Evolutionary conservation across 2,329 filamentous ascomycete species (phyloP).

Genomic region (Ophiostoma sp.): DNA sequence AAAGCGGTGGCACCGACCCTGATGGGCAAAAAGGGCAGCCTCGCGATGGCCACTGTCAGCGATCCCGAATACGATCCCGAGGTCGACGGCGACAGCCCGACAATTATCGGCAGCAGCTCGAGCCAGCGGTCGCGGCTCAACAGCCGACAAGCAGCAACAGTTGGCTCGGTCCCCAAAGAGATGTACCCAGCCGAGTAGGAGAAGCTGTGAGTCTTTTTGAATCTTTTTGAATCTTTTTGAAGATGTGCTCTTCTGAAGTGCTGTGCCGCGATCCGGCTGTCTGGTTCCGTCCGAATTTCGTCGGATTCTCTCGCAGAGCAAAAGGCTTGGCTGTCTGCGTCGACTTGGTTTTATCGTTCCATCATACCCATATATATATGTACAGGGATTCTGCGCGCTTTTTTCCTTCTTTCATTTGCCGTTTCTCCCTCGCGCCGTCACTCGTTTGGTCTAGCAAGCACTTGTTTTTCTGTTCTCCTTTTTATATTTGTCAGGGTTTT

Average conservation of each 20-base stretch:
- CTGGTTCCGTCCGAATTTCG: not conserved
- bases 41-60: not conserved
- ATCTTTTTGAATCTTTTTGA: not conserved
- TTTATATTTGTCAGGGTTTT: not conserved
- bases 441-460: not conserved
- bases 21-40: conserved; percentile 16
- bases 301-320: not conserved
- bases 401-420: not conserved
- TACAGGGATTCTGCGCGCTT: not conserved
- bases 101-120: conserved; percentile 37
- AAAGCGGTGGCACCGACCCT: conserved; percentile 25
- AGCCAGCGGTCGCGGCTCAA: conserved; percentile 32
- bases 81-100: conserved; percentile 41
- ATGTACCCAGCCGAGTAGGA: conserved; percentile 28
- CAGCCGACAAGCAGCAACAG: not conserved
- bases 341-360: not conserved
- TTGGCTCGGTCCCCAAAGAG: conserved; percentile 33
- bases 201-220: not conserved
- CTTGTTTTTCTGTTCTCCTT: not conserved
- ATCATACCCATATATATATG: conserved; percentile 7
- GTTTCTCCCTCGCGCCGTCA: not conserved
- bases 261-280: not conserved
- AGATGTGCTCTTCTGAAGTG: not conserved
- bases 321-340: not conserved
- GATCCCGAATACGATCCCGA: conserved; percentile 41